phyloP scores from a whole-genome alignment of 352 stramenopile genomes.

The Thalassiosira hispida region DNA sequence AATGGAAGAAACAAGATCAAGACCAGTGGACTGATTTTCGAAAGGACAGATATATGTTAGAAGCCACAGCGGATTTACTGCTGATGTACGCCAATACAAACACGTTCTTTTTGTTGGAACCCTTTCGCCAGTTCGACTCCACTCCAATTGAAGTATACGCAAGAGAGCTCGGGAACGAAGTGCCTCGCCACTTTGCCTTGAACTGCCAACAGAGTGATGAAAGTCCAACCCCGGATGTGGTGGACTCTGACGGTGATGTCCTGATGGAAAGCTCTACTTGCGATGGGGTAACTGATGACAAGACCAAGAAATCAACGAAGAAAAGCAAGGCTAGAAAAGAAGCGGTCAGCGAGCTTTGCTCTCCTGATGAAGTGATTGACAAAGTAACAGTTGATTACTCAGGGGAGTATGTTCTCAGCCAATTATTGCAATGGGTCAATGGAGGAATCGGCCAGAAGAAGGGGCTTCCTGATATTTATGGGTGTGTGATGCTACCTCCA shows the following conservation, averaged over 20 bases:
- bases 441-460: slow-evolving; percentile 79
- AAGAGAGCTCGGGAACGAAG: slow-evolving; percentile 67
- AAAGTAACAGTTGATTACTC: slow-evolving; percentile 79
- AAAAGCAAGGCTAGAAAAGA: slow-evolving; percentile 5
- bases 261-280: slow-evolving; percentile 1
- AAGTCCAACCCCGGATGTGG: slow-evolving; percentile 5
- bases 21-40: slow-evolving; percentile 44
- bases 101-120: slow-evolving; percentile 85
- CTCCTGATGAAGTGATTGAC: slow-evolving; percentile 81
- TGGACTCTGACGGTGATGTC: slow-evolving; percentile 19
- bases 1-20: slow-evolving; percentile 37
- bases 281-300: slow-evolving; percentile 2
- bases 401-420: slow-evolving; percentile 84
- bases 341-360: slow-evolving; percentile 49
- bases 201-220: slow-evolving; percentile 3
- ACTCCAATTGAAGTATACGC: slow-evolving; percentile 86
- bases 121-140: slow-evolving; percentile 77
- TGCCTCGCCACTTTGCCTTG: slow-evolving; percentile 53
- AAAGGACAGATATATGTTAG: slow-evolving; percentile 77
- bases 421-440: slow-evolving; percentile 85
- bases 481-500: slow-evolving; percentile 76
- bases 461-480: slow-evolving; percentile 77
- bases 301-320: slow-evolving; percentile 15
- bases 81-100: slow-evolving; percentile 87
- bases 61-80: slow-evolving; percentile 87